Evolutionary conservation across 371 early-diverging fungal species (phyloP), one percentile per base, ranked within the genome.

Genomic region (Thermomucor indicae-seudaticae): DNA sequence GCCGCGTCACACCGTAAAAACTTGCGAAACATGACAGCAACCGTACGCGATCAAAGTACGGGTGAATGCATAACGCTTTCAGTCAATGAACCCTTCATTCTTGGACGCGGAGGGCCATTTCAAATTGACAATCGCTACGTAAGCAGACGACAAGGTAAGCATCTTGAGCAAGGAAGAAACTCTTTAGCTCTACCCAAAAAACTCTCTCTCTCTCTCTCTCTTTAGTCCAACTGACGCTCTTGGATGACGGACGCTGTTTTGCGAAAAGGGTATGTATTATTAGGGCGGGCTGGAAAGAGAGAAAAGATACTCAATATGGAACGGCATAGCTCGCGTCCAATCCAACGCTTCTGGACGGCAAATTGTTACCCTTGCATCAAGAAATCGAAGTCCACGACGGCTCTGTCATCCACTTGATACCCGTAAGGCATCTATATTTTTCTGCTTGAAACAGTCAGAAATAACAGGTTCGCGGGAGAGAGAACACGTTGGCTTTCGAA

Each of bases 181-280:
- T n/a, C n/a, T n/a, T n/a, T n/a, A n/a, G n/a, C n/a, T 37, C 19
- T 37, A 37, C 19, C 16, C 37, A 37, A 5, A 37, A 14, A 3
- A 37, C 5, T 37, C 14, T 24, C 8, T 31, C 19, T 25, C 30
- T 16, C 32, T 8, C 4, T 17, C 23, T 42, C 19, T 10, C 6
- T 31, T 4, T 7, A 54, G 54, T 54, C 29, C 10, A 47, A 24
- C 17, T 54, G 20, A 54, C 54, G 6, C 29, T 54, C 10, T 34
- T 47, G 4, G 42, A 47, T 16, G 54, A 54, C n/a, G 47, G 48
- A 7, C 47, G 54, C 23, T 54, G 54, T 22, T 54, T 54, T 54
- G 47, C 41, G 14, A 24, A 47, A 38, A 23, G 43, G 16, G 54
- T 47, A 54, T 17, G 40, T 41, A 37, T 10, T 14, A 14, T 37